A percentile compares a stretch with the other conserved stretches of the same genome.
phyloP scores from a whole-genome alignment of 768 basidiomycete species.

The Tulasnella sp. region DNA sequence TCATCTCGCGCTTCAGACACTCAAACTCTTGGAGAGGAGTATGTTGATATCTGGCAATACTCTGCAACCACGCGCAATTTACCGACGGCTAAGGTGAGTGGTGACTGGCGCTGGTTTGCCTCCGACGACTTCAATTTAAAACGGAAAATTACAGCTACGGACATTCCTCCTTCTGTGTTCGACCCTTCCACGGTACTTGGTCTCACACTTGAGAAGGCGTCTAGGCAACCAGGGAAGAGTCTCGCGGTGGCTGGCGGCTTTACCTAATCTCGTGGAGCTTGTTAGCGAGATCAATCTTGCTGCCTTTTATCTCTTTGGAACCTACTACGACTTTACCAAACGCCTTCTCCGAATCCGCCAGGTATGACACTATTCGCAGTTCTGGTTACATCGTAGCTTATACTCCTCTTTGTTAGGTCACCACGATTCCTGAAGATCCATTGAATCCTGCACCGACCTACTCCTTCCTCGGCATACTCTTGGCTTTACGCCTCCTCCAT shows the following conservation, averaged over 20 bases:
- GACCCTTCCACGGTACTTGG: slow-evolving; percentile 64
- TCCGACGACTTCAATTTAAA: background rate
- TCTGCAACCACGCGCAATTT: slow-evolving; percentile 50
- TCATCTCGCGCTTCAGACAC: slow-evolving; percentile 36
- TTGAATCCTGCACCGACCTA: slow-evolving; percentile 80
- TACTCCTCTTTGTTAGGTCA: slow-evolving; percentile 56
- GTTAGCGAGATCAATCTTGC: slow-evolving; percentile 75
- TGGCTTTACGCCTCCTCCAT: slow-evolving; percentile 65
- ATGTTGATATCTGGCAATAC: slow-evolving; percentile 81
- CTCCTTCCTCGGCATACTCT: slow-evolving; percentile 77
- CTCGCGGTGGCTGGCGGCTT: slow-evolving; percentile 44
- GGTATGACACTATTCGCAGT: slow-evolving; percentile 48
- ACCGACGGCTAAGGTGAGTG: slow-evolving; percentile 49
- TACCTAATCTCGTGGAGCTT: slow-evolving; percentile 61
- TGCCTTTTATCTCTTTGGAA: slow-evolving; percentile 75
- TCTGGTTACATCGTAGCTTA: background rate
- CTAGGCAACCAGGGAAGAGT: slow-evolving; percentile 45
- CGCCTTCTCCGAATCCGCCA: slow-evolving; percentile 69
- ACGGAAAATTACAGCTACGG: slow-evolving; percentile 44
- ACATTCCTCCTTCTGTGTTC: slow-evolving; percentile 65
- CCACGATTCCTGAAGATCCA: slow-evolving; percentile 70
- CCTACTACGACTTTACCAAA: slow-evolving; percentile 75
- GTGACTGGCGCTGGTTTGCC: background rate
- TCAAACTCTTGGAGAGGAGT: slow-evolving; percentile 90
- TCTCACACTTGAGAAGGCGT: slow-evolving; percentile 54